Evolutionary conservation across 768 basidiomycete species (phyloP).

Genomic region (Naganishia randhawae): DNA sequence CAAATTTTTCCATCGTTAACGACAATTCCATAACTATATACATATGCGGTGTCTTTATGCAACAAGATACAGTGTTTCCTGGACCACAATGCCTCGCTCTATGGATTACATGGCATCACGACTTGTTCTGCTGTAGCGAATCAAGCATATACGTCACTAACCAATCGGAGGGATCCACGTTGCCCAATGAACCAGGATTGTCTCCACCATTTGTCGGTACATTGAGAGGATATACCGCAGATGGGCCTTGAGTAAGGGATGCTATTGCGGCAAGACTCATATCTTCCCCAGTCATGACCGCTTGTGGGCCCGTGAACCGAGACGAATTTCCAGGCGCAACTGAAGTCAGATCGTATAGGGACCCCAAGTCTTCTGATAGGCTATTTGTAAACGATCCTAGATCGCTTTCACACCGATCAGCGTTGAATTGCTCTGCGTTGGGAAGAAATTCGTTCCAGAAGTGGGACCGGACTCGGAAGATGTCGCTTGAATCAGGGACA

Average conservation of each 20-base stretch:
- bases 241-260: background rate
- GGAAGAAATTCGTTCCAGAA: conserved; percentile 19
- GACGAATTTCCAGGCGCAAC: background rate
- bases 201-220: background rate
- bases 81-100: background rate
- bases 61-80: background rate
- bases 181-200: background rate
- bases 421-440: conserved; percentile 12
- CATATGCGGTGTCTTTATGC: background rate
- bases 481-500: conserved; percentile 9
- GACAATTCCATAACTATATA: background rate
- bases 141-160: conserved; percentile 9
- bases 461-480: conserved; percentile 11
- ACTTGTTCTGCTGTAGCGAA: background rate
- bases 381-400: background rate
- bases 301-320: background rate
- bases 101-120: background rate
- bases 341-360: background rate
- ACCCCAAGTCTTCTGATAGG: conserved; percentile 8
- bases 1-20: background rate
- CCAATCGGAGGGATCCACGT: conserved; percentile 3
- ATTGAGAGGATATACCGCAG: background rate
- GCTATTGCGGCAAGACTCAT: background rate
- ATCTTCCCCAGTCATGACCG: background rate
- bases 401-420: conserved; percentile 13